Evolutionary conservation across 805 yeast genomes (phyloP).

Genomic region (Ogataea siamensis): DNA sequence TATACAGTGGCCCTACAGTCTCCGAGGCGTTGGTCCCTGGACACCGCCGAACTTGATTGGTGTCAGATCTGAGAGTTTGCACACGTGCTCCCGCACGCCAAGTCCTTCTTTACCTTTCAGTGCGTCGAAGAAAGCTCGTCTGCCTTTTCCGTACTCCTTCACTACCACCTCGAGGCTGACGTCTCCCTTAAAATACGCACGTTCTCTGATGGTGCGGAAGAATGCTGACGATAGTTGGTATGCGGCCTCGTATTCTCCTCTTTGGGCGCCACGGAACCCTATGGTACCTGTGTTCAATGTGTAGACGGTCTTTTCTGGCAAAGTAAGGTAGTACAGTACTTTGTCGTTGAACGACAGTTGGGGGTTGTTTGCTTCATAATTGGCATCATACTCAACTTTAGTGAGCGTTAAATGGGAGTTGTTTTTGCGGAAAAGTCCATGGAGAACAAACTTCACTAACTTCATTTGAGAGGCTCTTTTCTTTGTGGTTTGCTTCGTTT

Average conservation of each 20-base stretch:
- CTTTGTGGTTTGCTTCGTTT: neutral
- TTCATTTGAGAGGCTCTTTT: conserved; percentile 23
- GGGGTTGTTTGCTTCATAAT: conserved; percentile 55
- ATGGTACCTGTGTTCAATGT: conserved; percentile 78
- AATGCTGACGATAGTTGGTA: conserved; percentile 77
- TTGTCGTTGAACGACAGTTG: conserved; percentile 60
- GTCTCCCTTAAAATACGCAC: conserved; percentile 31
- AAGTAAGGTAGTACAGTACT: conserved; percentile 71
- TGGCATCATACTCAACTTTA: conserved; percentile 63
- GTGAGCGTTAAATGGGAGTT: conserved; percentile 79
- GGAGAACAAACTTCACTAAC: conserved; percentile 64
- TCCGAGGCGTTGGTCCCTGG: conserved; percentile 77
- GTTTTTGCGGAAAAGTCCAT: conserved; percentile 75
- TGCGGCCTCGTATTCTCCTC: conserved; percentile 92
- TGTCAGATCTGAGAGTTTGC: conserved; percentile 75
- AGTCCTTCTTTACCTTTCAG: conserved; percentile 87
- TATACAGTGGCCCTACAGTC: conserved; percentile 38
- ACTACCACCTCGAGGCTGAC: conserved; percentile 73
- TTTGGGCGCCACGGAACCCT: conserved; percentile 85
- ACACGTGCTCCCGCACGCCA: conserved; percentile 60
- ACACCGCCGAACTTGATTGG: conserved; percentile 90
- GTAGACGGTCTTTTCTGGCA: conserved; percentile 72
- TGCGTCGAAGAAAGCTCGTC: conserved; percentile 82
- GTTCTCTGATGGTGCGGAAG: conserved; percentile 67
- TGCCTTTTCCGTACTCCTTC: conserved; percentile 84